Conservation (phyloP, 1,284 basidiomycete species). For the Grifola frondosa region DNA sequence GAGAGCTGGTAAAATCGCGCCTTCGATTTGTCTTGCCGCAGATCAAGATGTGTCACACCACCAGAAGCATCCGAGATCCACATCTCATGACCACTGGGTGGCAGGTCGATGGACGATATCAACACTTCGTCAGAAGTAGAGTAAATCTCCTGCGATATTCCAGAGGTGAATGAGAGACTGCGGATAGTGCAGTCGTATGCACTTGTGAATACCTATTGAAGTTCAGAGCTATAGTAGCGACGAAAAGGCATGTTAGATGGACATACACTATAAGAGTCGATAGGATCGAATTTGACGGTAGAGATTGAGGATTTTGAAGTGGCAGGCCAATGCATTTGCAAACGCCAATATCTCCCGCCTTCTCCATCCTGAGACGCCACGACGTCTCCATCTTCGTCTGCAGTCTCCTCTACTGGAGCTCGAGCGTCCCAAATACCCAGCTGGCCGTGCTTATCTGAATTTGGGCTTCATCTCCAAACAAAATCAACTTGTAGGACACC, state of each 20-base stretch:
- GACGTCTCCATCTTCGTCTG: conserved; percentile 61
- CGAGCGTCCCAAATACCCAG: conserved; percentile 82
- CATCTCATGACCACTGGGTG: conserved; percentile 68
- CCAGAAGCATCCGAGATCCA: conserved; percentile 76
- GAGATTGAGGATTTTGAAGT: conserved; percentile 77
- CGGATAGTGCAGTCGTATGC: conserved; percentile 78
- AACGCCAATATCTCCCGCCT: conserved; percentile 74
- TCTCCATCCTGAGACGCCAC: conserved; percentile 41
- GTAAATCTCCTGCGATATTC: conserved; percentile 66
- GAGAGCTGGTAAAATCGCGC: conserved; percentile 64
- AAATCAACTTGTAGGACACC: conserved; percentile 14
- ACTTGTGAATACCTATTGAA: conserved; percentile 65
- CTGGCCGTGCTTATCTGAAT: conserved; percentile 72
- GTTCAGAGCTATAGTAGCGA: conserved; percentile 1
- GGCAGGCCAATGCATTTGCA: conserved; percentile 81
- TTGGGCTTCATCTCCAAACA: not conserved
- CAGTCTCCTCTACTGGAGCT: conserved; percentile 58
- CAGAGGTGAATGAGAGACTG: conserved; percentile 65
- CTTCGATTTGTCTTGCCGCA: conserved; percentile 58
- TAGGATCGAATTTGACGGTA: conserved; percentile 69
- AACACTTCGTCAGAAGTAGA: conserved; percentile 57
- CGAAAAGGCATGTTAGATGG: not conserved
- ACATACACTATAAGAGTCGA: conserved; percentile 66
- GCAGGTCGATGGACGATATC: conserved; percentile 65
- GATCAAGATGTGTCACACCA: conserved; percentile 69